Evolutionary conservation across 192 early-diverging fungal species (phyloP).

Genomic region (Umbelopsis sp.): DNA sequence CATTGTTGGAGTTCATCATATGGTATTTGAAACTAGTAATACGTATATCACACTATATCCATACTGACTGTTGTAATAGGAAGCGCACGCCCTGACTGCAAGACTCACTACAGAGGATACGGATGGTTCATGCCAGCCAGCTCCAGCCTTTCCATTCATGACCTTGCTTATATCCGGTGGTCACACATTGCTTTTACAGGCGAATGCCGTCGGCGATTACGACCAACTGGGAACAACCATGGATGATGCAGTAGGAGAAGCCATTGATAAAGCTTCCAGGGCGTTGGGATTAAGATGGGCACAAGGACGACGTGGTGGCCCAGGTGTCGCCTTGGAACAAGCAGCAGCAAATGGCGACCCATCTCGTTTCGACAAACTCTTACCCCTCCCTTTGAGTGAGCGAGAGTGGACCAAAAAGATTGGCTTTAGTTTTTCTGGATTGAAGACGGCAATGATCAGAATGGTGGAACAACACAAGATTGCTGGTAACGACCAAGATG

Average conservation of each 20-base stretch:
- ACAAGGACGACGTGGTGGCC: conserved; percentile 63
- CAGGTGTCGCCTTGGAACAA: conserved; percentile 71
- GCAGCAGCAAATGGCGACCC: conserved; percentile 59
- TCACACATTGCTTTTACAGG: conserved; percentile 67
- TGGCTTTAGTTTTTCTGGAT: conserved; percentile 76
- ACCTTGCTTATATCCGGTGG: conserved; percentile 78
- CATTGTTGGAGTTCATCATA: conserved; percentile 80
- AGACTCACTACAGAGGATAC: conserved; percentile 55
- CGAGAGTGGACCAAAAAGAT: conserved; percentile 48
- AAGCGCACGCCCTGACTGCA: conserved; percentile 80
- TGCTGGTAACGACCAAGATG: conserved; percentile 36
- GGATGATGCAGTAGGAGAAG: conserved; percentile 79
- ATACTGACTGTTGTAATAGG: conserved; percentile 38
- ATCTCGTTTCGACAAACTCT: conserved; percentile 32
- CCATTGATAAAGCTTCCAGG: conserved; percentile 78
- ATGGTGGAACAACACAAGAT: conserved; percentile 47
- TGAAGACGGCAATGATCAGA: conserved; percentile 68
- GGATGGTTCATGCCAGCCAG: conserved; percentile 24
- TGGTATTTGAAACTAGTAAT: conserved; percentile 44
- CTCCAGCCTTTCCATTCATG: conserved; percentile 67
- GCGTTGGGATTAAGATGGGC: conserved; percentile 68
- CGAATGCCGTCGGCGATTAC: conserved; percentile 60
- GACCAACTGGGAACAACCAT: conserved; percentile 66
- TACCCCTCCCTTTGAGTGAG: conserved; percentile 68
- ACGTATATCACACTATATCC: not conserved